These are phyloP conservation scores for Naganishia sp. DNA, from an alignment of 1,284 basidiomycete genomes.

Conservation along the genomic window DNA sequence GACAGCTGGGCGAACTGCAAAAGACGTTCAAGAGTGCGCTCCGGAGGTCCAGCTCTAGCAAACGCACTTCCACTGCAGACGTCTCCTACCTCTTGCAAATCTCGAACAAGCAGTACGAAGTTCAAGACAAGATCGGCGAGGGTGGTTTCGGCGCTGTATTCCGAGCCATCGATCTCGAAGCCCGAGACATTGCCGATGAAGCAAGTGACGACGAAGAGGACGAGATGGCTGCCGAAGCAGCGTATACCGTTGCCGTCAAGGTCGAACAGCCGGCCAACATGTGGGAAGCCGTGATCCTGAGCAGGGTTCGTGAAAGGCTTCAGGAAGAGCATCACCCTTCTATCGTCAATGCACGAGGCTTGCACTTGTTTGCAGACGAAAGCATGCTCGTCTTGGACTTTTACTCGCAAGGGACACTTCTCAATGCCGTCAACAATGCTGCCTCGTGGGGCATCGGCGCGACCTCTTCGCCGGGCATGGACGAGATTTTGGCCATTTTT, in stretches of 20 bases:
- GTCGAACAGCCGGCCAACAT: slow-evolving; percentile 83
- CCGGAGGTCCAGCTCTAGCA: slow-evolving; percentile 37
- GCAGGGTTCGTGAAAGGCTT: slow-evolving; percentile 70
- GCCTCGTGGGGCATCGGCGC: slow-evolving; percentile 58
- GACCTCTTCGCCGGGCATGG: slow-evolving; percentile 59
- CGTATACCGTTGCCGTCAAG: slow-evolving; percentile 79
- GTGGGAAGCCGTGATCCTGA: slow-evolving; percentile 92
- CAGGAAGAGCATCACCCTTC: slow-evolving; percentile 62
- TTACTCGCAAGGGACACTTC: slow-evolving; percentile 85
- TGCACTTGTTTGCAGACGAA: slow-evolving; percentile 85
- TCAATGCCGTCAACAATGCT: slow-evolving; percentile 89
- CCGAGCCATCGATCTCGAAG: slow-evolving; percentile 61
- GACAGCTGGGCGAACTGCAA: slow-evolving; percentile 65
- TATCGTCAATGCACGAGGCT: slow-evolving; percentile 69
- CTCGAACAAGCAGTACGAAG: slow-evolving; percentile 64
- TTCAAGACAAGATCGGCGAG: slow-evolving; percentile 88
- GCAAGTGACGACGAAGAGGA: slow-evolving; percentile 62
- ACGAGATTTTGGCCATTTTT: slow-evolving; percentile 93
- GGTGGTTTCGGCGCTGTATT: slow-evolving; percentile 96
- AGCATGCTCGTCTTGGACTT: slow-evolving; percentile 86
- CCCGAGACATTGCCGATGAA: slow-evolving; percentile 62
- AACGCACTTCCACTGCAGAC: slow-evolving; percentile 41
- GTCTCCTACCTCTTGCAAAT: slow-evolving; percentile 54
- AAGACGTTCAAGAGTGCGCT: slow-evolving; percentile 54
- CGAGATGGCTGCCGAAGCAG: slow-evolving; percentile 62